Evolutionary conservation across 768 basidiomycete species (phyloP).

Genomic region (Leccinum subtestaceum): DNA sequence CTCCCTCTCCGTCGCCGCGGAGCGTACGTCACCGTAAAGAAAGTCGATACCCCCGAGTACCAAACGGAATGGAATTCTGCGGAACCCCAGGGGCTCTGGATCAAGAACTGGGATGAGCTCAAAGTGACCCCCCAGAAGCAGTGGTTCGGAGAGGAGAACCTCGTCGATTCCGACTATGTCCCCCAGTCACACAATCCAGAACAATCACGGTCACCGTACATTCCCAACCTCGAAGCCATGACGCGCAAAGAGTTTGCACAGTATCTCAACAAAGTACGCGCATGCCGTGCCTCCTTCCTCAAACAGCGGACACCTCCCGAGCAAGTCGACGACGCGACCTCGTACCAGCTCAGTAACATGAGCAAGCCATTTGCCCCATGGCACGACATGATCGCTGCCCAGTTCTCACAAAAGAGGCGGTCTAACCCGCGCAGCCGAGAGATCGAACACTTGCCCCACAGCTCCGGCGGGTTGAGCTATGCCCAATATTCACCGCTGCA

Average conservation of each 20-base stretch:
- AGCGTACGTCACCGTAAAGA: conserved; percentile 61
- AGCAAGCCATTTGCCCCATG: conserved; percentile 20
- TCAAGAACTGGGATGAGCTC: conserved; percentile 66
- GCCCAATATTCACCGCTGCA: conserved; percentile 53
- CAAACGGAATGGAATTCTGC: conserved; percentile 77
- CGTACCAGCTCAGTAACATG: conserved; percentile 28
- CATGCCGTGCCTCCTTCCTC: conserved; percentile 59
- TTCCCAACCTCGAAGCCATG: conserved; percentile 63
- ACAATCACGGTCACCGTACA: conserved; percentile 28
- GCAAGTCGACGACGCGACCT: conserved; percentile 19
- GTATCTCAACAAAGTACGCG: conserved; percentile 59
- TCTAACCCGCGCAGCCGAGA: conserved; percentile 24
- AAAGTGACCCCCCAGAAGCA: conserved; percentile 16
- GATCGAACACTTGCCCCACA: conserved; percentile 68
- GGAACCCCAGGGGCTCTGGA: conserved; percentile 63
- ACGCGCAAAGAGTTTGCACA: conserved; percentile 50
- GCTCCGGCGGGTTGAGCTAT: conserved; percentile 61
- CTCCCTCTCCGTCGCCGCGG: conserved; percentile 63
- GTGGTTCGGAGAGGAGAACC: conserved; percentile 16
- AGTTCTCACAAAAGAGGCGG: conserved; percentile 23
- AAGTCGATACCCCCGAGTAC: conserved; percentile 69
- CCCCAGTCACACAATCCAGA: conserved; percentile 16
- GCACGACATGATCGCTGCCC: conserved; percentile 25
- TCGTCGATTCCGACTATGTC: conserved; percentile 27
- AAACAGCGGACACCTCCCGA: conserved; percentile 21